Percentiles rank a stretch among this genome's conserved stretches.
These are phyloP conservation scores for Dendrobium huoshanense DNA, from an alignment of 106 monocot genomes.

Conservation along the genomic window DNA sequence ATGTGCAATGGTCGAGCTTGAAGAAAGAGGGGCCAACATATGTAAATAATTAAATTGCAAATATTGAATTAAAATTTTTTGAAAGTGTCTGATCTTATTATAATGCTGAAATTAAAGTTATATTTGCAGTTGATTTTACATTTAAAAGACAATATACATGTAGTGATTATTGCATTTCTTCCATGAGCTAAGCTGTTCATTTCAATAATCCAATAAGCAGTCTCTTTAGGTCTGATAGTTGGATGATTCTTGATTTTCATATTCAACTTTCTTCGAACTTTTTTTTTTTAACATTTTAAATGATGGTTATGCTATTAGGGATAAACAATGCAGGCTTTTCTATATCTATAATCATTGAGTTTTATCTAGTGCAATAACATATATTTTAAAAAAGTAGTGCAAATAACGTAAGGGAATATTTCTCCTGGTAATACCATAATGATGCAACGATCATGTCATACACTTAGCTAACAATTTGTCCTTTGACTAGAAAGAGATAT, in stretches of 20 bases:
- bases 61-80: no score
- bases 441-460: not conserved
- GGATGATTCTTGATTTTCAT: no score
- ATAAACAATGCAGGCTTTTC: not conserved
- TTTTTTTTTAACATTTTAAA: no score
- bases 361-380: not conserved
- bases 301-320: not conserved
- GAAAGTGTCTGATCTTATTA: no score
- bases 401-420: not conserved
- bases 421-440: not conserved
- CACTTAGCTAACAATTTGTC: not conserved
- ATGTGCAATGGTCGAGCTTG: no score
- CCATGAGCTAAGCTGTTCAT: not conserved
- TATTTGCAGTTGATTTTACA: not conserved
- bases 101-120: not conserved
- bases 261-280: no score
- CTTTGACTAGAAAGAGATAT: not conserved
- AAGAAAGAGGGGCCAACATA: no score
- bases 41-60: no score
- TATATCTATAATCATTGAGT: not conserved
- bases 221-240: no score
- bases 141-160: not conserved
- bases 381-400: not conserved
- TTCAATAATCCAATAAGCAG: not conserved
- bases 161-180: not conserved